phyloP scores from a whole-genome alignment of 169 alveolate species.

The Pseudocohnilembus persalinus region DNA sequence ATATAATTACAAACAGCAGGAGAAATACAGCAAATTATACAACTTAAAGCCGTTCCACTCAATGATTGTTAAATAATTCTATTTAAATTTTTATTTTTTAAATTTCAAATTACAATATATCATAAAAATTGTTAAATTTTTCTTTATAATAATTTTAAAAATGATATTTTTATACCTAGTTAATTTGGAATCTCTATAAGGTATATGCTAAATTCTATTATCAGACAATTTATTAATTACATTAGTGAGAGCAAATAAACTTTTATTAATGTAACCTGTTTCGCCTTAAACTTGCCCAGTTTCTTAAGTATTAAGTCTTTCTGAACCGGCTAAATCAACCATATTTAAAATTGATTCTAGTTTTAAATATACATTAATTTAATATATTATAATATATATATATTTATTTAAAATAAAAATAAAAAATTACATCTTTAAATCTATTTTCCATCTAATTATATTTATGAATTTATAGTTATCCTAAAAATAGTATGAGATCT shows the following conservation, averaged over 20 bases:
- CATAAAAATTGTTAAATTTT: background rate
- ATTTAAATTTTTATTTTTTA: no score
- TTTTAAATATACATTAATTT: background rate
- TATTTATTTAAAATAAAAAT: background rate
- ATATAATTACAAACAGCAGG: constrained; percentile 84
- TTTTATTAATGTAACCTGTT: constrained; percentile 74
- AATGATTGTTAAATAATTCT: constrained; percentile 85
- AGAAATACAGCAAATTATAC: constrained; percentile 87
- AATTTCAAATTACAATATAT: no score
- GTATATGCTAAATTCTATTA: constrained; percentile 74
- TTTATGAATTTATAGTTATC: constrained; percentile 55
- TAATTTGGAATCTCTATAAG: constrained; percentile 91
- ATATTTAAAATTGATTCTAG: constrained; percentile 52
- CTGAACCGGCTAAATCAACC: constrained; percentile 88
- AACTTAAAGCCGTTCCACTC: constrained; percentile 92
- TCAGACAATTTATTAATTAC: constrained; percentile 78
- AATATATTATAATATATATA: background rate
- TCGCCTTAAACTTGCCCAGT: constrained; percentile 54
- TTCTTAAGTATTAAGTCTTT: constrained; percentile 61
- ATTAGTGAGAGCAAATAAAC: constrained; percentile 63
- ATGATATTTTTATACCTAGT: no score
- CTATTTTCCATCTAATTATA: constrained; percentile 16
- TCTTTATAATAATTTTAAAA: no score
- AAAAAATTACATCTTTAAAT: background rate
- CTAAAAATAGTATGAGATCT: constrained; percentile 82